A percentile compares a stretch with the other conserved stretches of the same genome.
Evolutionary conservation across 495 filamentous ascomycete genomes (phyloP).

Genomic region (Xeromyces bisporus): DNA sequence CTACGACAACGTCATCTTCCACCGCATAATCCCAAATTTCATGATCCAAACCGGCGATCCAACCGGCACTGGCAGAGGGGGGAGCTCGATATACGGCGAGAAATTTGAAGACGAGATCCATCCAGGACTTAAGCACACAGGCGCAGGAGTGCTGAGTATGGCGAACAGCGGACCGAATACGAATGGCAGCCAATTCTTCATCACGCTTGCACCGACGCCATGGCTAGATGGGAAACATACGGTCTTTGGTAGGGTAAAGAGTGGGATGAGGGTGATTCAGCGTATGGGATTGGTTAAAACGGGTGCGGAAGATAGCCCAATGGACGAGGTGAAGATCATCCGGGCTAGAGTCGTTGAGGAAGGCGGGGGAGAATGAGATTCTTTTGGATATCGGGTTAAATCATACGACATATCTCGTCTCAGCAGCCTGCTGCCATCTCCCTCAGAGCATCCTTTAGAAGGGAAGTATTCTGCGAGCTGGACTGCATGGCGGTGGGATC

Average conservation of each 20-base stretch:
- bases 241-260: slow-evolving; percentile 87
- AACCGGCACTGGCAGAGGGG: slow-evolving; percentile 87
- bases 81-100: slow-evolving; percentile 78
- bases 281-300: slow-evolving; percentile 87
- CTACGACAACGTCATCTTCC: slow-evolving; percentile 74
- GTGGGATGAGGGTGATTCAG: slow-evolving; percentile 65
- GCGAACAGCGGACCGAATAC: slow-evolving; percentile 89
- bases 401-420: no score
- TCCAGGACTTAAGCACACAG: slow-evolving; percentile 68
- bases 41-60: slow-evolving; percentile 97
- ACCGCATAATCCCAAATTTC: slow-evolving; percentile 90
- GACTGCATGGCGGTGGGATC: not conserved
- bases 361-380: slow-evolving; percentile 27
- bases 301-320: slow-evolving; percentile 58
- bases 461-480: not conserved
- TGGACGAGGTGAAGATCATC: slow-evolving; percentile 70
- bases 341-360: slow-evolving; percentile 48
- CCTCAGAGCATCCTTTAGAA: not conserved
- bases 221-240: slow-evolving; percentile 98
- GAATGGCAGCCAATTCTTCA: slow-evolving; percentile 77
- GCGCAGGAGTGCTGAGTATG: slow-evolving; percentile 88
- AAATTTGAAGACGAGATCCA: slow-evolving; percentile 91
- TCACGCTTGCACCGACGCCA: slow-evolving; percentile 86
- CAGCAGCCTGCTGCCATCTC: not conserved
- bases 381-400: not conserved